phyloP scores from a whole-genome alignment of 805 yeast species.

The Kazachstania martiniae region DNA sequence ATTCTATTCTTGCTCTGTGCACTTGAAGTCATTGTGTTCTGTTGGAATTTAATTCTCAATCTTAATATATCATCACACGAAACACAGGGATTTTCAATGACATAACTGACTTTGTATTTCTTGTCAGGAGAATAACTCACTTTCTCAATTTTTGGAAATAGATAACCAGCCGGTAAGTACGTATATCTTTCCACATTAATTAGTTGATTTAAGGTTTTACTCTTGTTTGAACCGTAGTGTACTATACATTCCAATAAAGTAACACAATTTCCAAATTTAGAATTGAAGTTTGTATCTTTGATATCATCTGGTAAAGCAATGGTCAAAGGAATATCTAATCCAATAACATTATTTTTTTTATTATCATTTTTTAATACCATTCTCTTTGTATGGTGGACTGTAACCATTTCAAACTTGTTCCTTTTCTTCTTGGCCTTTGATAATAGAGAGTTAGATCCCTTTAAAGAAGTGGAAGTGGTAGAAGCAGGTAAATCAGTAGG shows the following conservation, averaged over 20 bases:
- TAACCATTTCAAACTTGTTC: conserved; percentile 17
- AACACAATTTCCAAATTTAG: conserved; percentile 36
- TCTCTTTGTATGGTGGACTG: conserved; percentile 26
- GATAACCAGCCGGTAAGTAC: conserved; percentile 43
- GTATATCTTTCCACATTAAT: conserved; percentile 47
- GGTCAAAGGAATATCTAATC: conserved; percentile 49
- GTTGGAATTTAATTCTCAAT: conserved; percentile 32
- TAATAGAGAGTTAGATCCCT: background rate
- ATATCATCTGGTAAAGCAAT: conserved; percentile 46
- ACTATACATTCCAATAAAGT: conserved; percentile 34
- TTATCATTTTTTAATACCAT: conserved; percentile 18
- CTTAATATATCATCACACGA: conserved; percentile 44
- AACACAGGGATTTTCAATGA: conserved; percentile 42
- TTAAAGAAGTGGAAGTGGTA: background rate
- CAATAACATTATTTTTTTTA: conserved; percentile 27
- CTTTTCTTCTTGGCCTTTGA: conserved; percentile 3
- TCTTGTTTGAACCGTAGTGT: conserved; percentile 7
- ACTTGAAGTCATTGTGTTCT: conserved; percentile 12
- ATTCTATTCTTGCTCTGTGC: conserved; percentile 7
- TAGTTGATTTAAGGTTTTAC: conserved; percentile 21
- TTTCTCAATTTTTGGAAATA: conserved; percentile 42
- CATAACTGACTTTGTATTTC: conserved; percentile 36
- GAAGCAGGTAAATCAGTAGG: background rate
- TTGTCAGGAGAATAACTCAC: conserved; percentile 37
- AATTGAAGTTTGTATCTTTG: conserved; percentile 40